Evolutionary conservation across 306 rosid genomes (phyloP).

Genomic region (Corylus americana): DNA sequence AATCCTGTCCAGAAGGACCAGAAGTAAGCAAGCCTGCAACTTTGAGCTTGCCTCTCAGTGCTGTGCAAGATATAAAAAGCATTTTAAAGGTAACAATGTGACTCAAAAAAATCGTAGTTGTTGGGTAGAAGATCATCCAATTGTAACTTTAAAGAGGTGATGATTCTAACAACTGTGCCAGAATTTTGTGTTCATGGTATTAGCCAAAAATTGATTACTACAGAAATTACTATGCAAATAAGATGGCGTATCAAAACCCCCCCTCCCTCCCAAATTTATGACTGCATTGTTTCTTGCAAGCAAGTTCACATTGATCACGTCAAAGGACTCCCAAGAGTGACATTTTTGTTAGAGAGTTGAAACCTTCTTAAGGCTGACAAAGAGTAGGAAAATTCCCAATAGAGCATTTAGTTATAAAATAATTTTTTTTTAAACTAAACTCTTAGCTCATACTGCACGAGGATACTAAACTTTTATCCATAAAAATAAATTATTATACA

Average conservation of each 20-base stretch:
- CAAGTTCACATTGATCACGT: too few species aligned
- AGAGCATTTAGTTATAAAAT: neutral
- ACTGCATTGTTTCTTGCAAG: too few species aligned
- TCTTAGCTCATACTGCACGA: neutral
- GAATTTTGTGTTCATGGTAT: neutral
- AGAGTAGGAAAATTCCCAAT: neutral
- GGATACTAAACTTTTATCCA: neutral
- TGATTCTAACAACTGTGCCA: neutral
- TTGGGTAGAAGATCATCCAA: neutral
- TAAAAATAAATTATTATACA: neutral
- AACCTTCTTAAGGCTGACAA: neutral
- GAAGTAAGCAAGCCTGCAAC: neutral
- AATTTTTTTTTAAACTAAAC: neutral
- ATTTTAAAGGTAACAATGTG: neutral
- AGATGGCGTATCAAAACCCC: neutral
- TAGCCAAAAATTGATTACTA: neutral
- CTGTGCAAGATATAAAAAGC: neutral
- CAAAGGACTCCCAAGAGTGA: too few species aligned
- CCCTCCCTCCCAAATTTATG: too few species aligned
- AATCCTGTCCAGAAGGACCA: neutral
- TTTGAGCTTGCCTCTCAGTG: neutral
- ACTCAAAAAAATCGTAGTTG: neutral
- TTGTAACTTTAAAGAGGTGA: neutral
- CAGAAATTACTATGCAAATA: too few species aligned
- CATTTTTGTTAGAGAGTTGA: neutral